These are phyloP conservation scores for sorghum (Sorghum bicolor) DNA, from an alignment of 176 grass and related monocot species.

Conservation along the genomic window Sorghum_bicolor_NCBIv3 NC_012872.2:73954001-73954500, in stretches of 20 bases:
- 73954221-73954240: not conserved
- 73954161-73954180: not conserved
- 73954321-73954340: conserved; percentile 63
- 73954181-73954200: not conserved
- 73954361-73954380: conserved; percentile 83
- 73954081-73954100: conserved; percentile 54
- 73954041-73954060: conserved; percentile 36
- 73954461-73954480: not conserved
- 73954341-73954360: conserved; percentile 91
- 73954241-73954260: not conserved
- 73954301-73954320: conserved; percentile 30
- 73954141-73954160: not conserved
- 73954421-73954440: conserved; percentile 87
- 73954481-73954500: not conserved
- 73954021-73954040: conserved; percentile 59
- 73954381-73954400: conserved; percentile 85
- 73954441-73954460: not conserved
- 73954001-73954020: conserved; percentile 62
- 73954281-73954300: not conserved
- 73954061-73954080: conserved; percentile 56
- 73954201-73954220: not conserved
- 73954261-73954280: not conserved
- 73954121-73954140: conserved; percentile 73
- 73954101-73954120: conserved; percentile 85
- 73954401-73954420: conserved; percentile 98